These are phyloP conservation scores for Pyrenochaeta sp. DNA, from an alignment of 2,329 filamentous ascomycete genomes.

Conservation along the genomic window DNA sequence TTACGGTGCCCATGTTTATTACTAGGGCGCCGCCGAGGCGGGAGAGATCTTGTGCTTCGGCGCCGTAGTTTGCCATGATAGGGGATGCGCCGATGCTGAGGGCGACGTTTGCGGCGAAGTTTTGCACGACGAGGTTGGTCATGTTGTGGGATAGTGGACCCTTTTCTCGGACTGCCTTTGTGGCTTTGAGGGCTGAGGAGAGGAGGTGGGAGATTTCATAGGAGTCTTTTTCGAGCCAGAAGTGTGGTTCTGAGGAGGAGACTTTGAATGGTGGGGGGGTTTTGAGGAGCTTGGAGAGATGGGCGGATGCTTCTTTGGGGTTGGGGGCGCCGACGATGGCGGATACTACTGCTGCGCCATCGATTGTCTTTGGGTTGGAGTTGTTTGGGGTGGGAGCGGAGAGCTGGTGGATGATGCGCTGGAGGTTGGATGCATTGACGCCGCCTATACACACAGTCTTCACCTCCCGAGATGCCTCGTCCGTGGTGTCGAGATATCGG, in stretches of 20 bases:
- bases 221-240: slow-evolving; percentile 28
- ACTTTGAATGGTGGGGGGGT: slow-evolving; percentile 33
- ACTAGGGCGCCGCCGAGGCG: slow-evolving; percentile 80
- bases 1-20: slow-evolving; percentile 94
- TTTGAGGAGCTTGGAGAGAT: slow-evolving; percentile 66
- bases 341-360: slow-evolving; percentile 88
- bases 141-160: slow-evolving; percentile 92
- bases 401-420: slow-evolving; percentile 77
- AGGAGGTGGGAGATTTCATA: slow-evolving; percentile 23
- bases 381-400: slow-evolving; percentile 44
- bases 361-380: slow-evolving; percentile 64
- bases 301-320: slow-evolving; percentile 68
- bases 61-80: slow-evolving; percentile 90
- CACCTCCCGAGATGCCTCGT: slow-evolving; percentile 38
- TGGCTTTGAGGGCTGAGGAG: slow-evolving; percentile 50
- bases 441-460: slow-evolving; percentile 85
- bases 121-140: slow-evolving; percentile 96
- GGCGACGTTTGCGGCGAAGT: slow-evolving; percentile 91
- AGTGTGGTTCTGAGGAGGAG: slow-evolving; percentile 24
- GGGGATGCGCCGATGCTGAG: slow-evolving; percentile 85
- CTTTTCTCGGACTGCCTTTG: slow-evolving; percentile 67
- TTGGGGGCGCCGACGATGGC: slow-evolving; percentile 80
- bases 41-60: slow-evolving; percentile 83
- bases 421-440: slow-evolving; percentile 78
- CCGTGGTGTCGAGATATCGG: slow-evolving; percentile 61